These are phyloP conservation scores for Russula sp. DNA, from an alignment of 768 basidiomycete genomes.

Conservation along the genomic window DNA sequence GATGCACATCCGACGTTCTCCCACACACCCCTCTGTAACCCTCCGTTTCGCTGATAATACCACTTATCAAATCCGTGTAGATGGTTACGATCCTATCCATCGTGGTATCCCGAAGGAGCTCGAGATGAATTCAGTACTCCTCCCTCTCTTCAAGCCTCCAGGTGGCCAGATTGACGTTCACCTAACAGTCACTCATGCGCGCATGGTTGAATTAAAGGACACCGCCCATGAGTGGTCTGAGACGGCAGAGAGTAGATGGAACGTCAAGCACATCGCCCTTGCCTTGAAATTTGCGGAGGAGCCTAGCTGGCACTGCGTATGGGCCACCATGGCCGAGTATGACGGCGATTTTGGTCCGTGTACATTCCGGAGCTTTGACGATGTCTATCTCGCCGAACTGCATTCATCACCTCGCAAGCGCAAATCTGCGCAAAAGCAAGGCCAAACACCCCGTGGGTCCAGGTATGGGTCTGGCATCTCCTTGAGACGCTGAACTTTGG, in stretches of 20 bases:
- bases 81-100: slow-evolving; percentile 52
- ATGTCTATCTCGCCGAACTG: slow-evolving; percentile 42
- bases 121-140: slow-evolving; percentile 42
- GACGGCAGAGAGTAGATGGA: slow-evolving; percentile 32
- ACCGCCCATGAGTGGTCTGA: slow-evolving; percentile 44
- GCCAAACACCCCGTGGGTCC: background rate
- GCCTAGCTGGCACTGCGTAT: slow-evolving; percentile 54
- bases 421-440: slow-evolving; percentile 6
- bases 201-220: slow-evolving; percentile 47
- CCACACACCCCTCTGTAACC: slow-evolving; percentile 30
- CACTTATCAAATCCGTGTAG: slow-evolving; percentile 43
- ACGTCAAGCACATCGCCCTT: slow-evolving; percentile 41
- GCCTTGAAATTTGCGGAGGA: slow-evolving; percentile 49
- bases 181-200: slow-evolving; percentile 46
- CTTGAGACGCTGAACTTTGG: background rate
- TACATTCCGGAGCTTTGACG: slow-evolving; percentile 25
- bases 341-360: slow-evolving; percentile 36
- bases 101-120: slow-evolving; percentile 52
- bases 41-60: slow-evolving; percentile 33
- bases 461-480: background rate
- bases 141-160: slow-evolving; percentile 33
- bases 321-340: slow-evolving; percentile 52
- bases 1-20: slow-evolving; percentile 28
- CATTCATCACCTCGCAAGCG: slow-evolving; percentile 4
- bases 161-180: slow-evolving; percentile 28